A percentile compares a stretch with the other conserved stretches of the same genome.
phyloP scores from a whole-genome alignment of 208 protist species.

The Tritrichomonas foetus region DNA sequence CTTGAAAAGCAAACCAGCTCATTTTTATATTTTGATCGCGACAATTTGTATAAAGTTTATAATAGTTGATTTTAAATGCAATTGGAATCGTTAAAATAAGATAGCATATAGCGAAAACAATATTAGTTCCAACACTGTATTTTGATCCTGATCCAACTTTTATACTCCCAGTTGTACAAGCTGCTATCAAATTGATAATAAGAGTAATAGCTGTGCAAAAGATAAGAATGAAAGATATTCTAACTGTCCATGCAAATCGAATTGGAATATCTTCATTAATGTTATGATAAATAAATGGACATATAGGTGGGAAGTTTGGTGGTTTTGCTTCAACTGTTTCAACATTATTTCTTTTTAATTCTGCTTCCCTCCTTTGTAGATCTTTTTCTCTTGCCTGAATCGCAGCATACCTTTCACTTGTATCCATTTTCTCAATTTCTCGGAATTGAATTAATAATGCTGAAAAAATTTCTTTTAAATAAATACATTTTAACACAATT shows the following conservation, averaged over 20 bases:
- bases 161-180: neutral
- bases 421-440: neutral
- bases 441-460: too few species aligned
- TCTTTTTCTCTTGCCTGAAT: neutral
- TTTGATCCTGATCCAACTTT: neutral
- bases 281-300: constrained; percentile 17
- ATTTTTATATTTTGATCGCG: neutral
- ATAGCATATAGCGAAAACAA: neutral
- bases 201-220: neutral
- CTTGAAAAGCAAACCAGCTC: neutral
- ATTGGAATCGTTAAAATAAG: neutral
- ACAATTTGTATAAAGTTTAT: neutral
- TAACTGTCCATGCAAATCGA: neutral
- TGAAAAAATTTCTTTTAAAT: too few species aligned
- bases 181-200: neutral
- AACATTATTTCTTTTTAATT: neutral
- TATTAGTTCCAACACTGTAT: neutral
- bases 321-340: neutral
- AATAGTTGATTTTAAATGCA: constrained; percentile 34
- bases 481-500: too few species aligned
- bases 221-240: neutral
- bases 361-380: neutral
- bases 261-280: constrained; percentile 35
- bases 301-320: neutral
- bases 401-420: neutral